A percentile compares a stretch with the other conserved stretches of the same genome.
These are phyloP conservation scores for Pseudopediastrum boryanum DNA, from an alignment of 139 green algal genomes.

Conservation along the genomic window DNA sequence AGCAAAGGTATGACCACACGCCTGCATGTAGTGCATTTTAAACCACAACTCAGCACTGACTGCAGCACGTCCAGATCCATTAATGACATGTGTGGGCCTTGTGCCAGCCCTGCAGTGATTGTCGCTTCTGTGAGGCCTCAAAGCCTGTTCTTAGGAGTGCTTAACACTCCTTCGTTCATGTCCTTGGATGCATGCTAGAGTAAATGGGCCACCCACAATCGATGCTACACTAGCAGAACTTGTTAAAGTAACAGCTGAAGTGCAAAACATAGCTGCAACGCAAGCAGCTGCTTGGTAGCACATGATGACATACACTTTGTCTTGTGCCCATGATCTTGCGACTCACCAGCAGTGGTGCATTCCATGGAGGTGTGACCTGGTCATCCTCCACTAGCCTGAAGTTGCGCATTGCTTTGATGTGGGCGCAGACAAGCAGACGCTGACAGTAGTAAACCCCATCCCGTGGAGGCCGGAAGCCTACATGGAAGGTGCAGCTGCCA, in stretches of 20 bases:
- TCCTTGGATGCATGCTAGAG: neutral
- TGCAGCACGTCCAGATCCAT: no score
- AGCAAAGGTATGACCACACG: constrained; percentile 60
- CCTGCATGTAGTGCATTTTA: no score
- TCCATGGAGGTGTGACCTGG: constrained; percentile 60
- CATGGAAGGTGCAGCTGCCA: constrained; percentile 48
- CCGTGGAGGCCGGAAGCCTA: constrained; percentile 65
- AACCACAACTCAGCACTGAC: no score
- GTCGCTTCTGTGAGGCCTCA: no score
- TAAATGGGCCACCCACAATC: no score
- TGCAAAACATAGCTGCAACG: neutral
- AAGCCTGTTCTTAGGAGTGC: no score
- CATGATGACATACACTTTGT: neutral
- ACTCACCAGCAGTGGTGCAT: constrained; percentile 34
- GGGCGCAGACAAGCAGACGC: constrained; percentile 44
- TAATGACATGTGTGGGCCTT: no score
- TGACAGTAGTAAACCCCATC: constrained; percentile 59
- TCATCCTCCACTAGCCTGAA: constrained; percentile 69
- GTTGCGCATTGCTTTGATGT: constrained; percentile 67
- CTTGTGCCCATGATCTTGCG: neutral
- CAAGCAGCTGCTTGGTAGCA: neutral
- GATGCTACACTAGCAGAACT: neutral
- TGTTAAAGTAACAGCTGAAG: neutral
- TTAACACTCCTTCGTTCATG: no score
- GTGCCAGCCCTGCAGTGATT: no score